Evolutionary conservation across 495 filamentous ascomycete species (phyloP).

Genomic region (Annulohypoxylon bovei): DNA sequence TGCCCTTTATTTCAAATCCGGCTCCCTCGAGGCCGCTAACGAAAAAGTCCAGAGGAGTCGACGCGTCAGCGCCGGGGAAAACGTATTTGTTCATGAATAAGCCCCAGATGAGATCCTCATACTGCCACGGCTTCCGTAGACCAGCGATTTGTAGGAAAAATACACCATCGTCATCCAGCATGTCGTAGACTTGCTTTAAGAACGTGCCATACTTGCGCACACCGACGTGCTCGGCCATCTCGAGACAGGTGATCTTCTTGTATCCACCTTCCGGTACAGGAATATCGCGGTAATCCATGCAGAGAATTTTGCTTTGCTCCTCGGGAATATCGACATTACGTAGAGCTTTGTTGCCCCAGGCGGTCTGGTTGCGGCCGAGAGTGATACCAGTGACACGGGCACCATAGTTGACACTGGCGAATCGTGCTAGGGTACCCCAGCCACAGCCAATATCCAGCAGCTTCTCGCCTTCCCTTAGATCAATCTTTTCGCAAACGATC

Average conservation of each 20-base stretch:
- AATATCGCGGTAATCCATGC: conserved; percentile 88
- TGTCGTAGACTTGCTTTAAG: conserved; percentile 78
- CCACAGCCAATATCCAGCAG: conserved; percentile 88
- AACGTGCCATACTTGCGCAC: conserved; percentile 76
- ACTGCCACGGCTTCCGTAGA: conserved; percentile 84
- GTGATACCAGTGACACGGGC: conserved; percentile 82
- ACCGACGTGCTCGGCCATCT: conserved; percentile 93
- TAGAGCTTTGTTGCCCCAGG: conserved; percentile 81
- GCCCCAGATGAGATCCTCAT: conserved; percentile 88
- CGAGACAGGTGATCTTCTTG: conserved; percentile 86
- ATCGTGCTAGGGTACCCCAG: conserved; percentile 86
- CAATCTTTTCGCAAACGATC: conserved; percentile 87
- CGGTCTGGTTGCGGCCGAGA: conserved; percentile 83
- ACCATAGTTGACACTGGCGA: conserved; percentile 80
- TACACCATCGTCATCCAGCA: conserved; percentile 86
- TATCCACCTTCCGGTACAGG: conserved; percentile 73
- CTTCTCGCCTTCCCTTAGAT: conserved; percentile 72
- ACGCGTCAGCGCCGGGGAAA: conserved; percentile 89
- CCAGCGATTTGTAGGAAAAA: conserved; percentile 89
- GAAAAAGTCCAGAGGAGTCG: conserved; percentile 79
- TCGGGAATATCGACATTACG: conserved; percentile 73
- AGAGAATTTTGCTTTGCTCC: conserved; percentile 77
- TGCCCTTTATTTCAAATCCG: conserved; percentile 78
- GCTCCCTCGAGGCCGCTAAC: conserved; percentile 75
- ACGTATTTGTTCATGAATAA: conserved; percentile 94